Conservation (phyloP, 169 alveolate species). For the Plasmodium gonderi region DNA sequence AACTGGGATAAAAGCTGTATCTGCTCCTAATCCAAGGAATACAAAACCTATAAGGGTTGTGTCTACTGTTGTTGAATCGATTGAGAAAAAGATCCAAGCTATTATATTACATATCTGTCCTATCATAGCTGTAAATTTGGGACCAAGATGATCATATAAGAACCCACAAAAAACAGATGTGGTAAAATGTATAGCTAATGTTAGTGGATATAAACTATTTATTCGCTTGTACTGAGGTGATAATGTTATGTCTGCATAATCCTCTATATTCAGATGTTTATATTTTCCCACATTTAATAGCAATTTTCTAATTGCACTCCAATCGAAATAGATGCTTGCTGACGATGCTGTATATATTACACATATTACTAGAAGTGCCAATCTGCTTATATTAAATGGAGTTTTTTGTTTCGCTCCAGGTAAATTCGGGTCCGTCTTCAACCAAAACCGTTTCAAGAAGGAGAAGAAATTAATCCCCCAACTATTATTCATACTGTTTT, state of each 20-base stretch:
- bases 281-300: slow-evolving; percentile 44
- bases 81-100: slow-evolving; percentile 50
- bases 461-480: not conserved
- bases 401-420: slow-evolving; percentile 71
- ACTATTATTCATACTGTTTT: slow-evolving; percentile 1
- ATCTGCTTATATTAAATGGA: slow-evolving; percentile 55
- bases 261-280: slow-evolving; percentile 16
- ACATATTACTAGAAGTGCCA: slow-evolving; percentile 8
- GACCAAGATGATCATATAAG: slow-evolving; percentile 65
- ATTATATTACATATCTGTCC: slow-evolving; percentile 56
- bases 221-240: slow-evolving; percentile 66
- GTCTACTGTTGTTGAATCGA: slow-evolving; percentile 23
- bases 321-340: slow-evolving; percentile 66
- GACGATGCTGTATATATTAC: slow-evolving; percentile 53
- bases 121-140: slow-evolving; percentile 62
- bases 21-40: slow-evolving; percentile 70
- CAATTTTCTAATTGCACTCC: slow-evolving; percentile 53
- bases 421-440: slow-evolving; percentile 34
- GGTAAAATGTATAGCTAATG: slow-evolving; percentile 73
- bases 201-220: slow-evolving; percentile 38
- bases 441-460: slow-evolving; percentile 16
- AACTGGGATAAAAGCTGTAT: slow-evolving; percentile 62
- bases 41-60: slow-evolving; percentile 43
- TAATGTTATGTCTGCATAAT: slow-evolving; percentile 21
- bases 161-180: slow-evolving; percentile 66